Conservation (phyloP, 2,329 filamentous ascomycete genomes). For the Trichoderma citrinoviride region DNA sequence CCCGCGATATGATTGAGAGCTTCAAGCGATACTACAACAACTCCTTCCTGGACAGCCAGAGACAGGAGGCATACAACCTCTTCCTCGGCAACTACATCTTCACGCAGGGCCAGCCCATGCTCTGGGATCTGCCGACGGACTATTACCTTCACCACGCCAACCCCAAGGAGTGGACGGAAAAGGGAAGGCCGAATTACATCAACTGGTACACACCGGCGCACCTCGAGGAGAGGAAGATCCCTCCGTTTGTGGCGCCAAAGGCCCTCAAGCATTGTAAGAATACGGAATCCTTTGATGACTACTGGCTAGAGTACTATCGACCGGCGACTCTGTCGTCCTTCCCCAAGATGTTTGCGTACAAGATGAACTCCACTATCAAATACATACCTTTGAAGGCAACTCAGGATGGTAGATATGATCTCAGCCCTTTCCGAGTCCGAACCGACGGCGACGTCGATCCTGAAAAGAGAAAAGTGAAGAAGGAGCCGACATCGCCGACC, state of each 20-base stretch:
- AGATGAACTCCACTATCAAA: conserved; percentile 84
- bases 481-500: conserved; percentile 64
- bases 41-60: conserved; percentile 94
- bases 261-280: conserved; percentile 42
- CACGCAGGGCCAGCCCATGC: conserved; percentile 80
- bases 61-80: conserved; percentile 96
- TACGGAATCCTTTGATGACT: conserved; percentile 76
- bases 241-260: conserved; percentile 44
- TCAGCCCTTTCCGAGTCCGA: conserved; percentile 84
- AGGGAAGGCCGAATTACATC: conserved; percentile 69
- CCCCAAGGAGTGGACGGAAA: conserved; percentile 69
- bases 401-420: conserved; percentile 72
- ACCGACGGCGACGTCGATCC: conserved; percentile 59
- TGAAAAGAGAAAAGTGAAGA: conserved; percentile 61
- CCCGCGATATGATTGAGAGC: conserved; percentile 97
- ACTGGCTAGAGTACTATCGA: conserved; percentile 96
- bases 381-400: conserved; percentile 75
- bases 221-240: conserved; percentile 60
- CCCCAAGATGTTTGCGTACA: conserved; percentile 86
- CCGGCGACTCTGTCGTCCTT: conserved; percentile 85
- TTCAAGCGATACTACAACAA: conserved; percentile 99
- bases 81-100: conserved; percentile 97
- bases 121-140: conserved; percentile 93
- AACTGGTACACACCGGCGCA: conserved; percentile 79
- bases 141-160: conserved; percentile 93